Evolutionary conservation across 1,284 basidiomycete genomes (phyloP).

Genomic region (Ceratobasidium theobromae): DNA sequence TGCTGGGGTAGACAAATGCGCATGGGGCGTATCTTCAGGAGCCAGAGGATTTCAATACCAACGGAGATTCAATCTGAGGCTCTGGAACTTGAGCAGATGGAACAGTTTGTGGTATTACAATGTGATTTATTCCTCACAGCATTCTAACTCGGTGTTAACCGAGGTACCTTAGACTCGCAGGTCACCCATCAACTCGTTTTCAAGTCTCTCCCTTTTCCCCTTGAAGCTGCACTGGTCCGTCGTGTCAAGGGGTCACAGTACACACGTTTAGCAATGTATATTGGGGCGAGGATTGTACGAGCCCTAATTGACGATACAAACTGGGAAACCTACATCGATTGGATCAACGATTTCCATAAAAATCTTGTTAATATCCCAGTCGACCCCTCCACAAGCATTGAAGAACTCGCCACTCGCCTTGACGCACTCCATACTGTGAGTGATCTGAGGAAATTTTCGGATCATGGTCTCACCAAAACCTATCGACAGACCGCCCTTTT

Average conservation of each 20-base stretch:
- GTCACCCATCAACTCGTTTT: not conserved
- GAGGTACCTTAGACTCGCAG: too few species aligned
- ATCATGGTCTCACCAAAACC: not conserved
- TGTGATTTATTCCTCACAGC: too few species aligned
- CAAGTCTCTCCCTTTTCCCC: not conserved
- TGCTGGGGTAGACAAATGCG: too few species aligned
- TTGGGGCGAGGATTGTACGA: not conserved
- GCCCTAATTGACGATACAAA: not conserved
- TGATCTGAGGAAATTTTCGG: not conserved
- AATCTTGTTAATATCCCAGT: not conserved
- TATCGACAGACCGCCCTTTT: not conserved
- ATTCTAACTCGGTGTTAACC: too few species aligned
- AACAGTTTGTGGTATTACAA: too few species aligned
- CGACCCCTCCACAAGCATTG: not conserved
- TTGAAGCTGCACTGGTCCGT: not conserved
- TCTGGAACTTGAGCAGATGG: too few species aligned
- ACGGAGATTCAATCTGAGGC: too few species aligned
- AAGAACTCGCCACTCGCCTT: not conserved
- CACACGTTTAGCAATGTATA: not conserved
- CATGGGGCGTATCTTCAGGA: too few species aligned
- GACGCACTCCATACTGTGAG: not conserved
- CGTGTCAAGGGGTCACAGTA: not conserved
- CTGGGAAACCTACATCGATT: not conserved
- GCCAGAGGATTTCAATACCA: too few species aligned
- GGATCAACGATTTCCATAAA: conserved; percentile 15